Percentiles rank a stretch among this genome's conserved stretches.
These are phyloP conservation scores for Arthrobotrys musiformis DNA, from an alignment of 2,329 filamentous ascomycete genomes.

Conservation along the genomic window DNA sequence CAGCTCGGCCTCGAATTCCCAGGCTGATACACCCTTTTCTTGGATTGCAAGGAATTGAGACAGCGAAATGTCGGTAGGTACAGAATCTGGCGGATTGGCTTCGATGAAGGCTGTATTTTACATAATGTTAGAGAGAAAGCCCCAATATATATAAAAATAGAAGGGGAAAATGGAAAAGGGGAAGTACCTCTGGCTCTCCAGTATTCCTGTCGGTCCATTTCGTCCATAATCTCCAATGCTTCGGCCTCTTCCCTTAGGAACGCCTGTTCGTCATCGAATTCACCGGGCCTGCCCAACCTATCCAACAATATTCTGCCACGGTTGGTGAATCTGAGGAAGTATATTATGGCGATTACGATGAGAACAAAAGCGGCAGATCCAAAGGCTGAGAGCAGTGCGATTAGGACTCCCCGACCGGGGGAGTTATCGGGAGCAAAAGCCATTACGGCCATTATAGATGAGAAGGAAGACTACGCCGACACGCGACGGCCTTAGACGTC, in stretches of 20 bases:
- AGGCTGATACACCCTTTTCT: conserved; percentile 98
- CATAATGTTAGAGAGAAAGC: conserved; percentile 56
- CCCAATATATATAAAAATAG: not conserved
- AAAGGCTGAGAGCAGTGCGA: conserved; percentile 93
- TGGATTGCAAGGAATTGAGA: conserved; percentile 98
- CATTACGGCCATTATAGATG: conserved; percentile 50
- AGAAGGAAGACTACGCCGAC: conserved; percentile 46
- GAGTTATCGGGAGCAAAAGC: conserved; percentile 64
- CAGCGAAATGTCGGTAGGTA: conserved; percentile 95
- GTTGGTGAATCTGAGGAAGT: conserved; percentile 91
- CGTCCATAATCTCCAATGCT: conserved; percentile 94
- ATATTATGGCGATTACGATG: conserved; percentile 81
- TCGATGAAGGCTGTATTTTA: conserved; percentile 80
- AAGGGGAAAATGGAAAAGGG: not conserved
- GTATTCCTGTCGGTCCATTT: conserved; percentile 89
- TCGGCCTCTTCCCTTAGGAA: conserved; percentile 94
- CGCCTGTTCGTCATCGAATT: conserved; percentile 97
- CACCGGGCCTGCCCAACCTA: conserved; percentile 89
- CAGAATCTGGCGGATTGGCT: conserved; percentile 91
- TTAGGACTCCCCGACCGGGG: conserved; percentile 82
- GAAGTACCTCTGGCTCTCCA: conserved; percentile 86
- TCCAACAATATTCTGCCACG: conserved; percentile 92
- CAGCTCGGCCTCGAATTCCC: conserved; percentile 99
- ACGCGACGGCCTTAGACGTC: conserved; percentile 24
- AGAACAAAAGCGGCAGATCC: conserved; percentile 88